phyloP scores from a whole-genome alignment of 305 asterid genomes.

The Rubia occidens region DNA sequence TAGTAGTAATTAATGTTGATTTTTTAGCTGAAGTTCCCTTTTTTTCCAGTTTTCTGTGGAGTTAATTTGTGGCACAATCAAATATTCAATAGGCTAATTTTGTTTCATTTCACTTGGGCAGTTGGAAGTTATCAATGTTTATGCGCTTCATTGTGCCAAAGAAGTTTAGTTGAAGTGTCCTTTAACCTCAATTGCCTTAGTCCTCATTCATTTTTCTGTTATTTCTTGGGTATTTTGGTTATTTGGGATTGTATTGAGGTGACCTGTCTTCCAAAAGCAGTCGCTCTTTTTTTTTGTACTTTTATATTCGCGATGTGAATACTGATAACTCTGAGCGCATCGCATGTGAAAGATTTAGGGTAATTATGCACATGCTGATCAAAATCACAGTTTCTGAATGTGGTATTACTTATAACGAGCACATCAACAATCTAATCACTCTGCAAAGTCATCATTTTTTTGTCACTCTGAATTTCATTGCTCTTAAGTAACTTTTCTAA shows the following conservation, averaged over 20 bases:
- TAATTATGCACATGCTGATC: neutral
- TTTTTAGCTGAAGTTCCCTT: too few relatives aligned
- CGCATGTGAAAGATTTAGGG: neutral
- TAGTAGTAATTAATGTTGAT: too few relatives aligned
- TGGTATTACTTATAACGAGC: neutral
- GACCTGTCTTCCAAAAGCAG: neutral
- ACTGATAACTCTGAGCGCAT: neutral
- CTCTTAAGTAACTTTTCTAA: slow-evolving; percentile 14
- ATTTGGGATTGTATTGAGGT: neutral
- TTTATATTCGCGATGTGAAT: neutral
- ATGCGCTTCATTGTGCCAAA: too few relatives aligned
- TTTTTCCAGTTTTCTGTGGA: too few relatives aligned
- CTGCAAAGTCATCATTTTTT: neutral
- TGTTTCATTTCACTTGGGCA: too few relatives aligned
- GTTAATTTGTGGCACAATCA: too few relatives aligned
- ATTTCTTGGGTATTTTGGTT: neutral
- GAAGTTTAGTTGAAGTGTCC: too few relatives aligned
- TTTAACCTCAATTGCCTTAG: too few relatives aligned
- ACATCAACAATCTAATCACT: neutral
- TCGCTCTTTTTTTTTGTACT: neutral
- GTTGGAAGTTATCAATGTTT: too few relatives aligned
- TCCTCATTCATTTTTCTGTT: too few relatives aligned
- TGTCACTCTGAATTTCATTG: neutral
- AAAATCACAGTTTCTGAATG: neutral
- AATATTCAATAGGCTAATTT: too few relatives aligned